Evolutionary conservation across 306 rosid species (phyloP), one percentile per base, ranked within the genome.

Genomic region (Senna tora): DNA sequence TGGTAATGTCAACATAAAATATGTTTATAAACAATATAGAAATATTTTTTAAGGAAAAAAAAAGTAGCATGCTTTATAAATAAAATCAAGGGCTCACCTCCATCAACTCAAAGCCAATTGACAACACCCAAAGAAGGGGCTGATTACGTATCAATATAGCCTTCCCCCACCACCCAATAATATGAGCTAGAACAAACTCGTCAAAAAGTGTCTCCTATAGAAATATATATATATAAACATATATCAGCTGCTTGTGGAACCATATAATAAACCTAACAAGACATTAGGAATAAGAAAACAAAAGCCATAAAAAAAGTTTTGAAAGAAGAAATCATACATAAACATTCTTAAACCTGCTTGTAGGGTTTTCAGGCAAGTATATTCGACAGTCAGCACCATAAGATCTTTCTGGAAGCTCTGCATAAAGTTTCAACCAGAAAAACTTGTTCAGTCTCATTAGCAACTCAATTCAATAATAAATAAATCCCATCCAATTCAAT

Each of bases 131-230:
- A 39, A 95, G 86, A 82, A 95, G 97, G 41, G 97, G 96, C 77
- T 95, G 99, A 78, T 95, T 95, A 42, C 99, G 99, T 69, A 95
- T 89, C 96, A 95, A 75, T 81, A 95, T 95, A 39, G 99, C 99
- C 74, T 95, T 95, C 6, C 99, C 97, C 99, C 99, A 95, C 99
- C 99, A 95, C 19, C 99, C 99, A 80, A 95, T 88, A 52, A 95
- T 87, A 82, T 95, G 99, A 80, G 99, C 99, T 2, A 84, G 71
- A 73, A 91, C 99, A 85, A 95, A 95, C 77, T 95, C 99, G 75
- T 95, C 99, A 79, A 95, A 91, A 85, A 95, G 91, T 20, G 97
- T 91, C 49, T 89, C 99, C 99, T 95, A 54, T 5, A 75, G 75
- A 63, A 69, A 38, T 22, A 34, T 58, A 19, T 60, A 41, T 8